Percentiles rank a stretch among this genome's conserved stretches.
These are phyloP conservation scores for Lithocarpus polystachyus DNA, from an alignment of 306 rosid species.

Conservation along the genomic window DNA sequence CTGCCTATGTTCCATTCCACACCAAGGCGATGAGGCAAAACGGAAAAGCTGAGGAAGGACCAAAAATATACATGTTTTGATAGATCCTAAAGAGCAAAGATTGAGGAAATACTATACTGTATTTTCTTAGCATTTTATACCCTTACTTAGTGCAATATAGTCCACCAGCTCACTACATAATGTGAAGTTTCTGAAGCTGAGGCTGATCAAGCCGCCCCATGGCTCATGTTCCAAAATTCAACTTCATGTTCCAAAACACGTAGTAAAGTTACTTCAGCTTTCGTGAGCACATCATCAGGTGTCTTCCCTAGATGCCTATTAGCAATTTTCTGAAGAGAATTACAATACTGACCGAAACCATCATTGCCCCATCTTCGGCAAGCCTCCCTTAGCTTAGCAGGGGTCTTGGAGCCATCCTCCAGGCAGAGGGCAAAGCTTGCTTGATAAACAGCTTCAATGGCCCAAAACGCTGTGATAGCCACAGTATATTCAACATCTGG, in stretches of 20 bases:
- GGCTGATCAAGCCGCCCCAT: conserved; percentile 24
- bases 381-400: conserved; percentile 55
- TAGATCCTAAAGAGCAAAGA: neutral
- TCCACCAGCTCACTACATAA: neutral
- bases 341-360: conserved; percentile 65
- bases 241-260: conserved; percentile 65
- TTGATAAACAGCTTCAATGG: conserved; percentile 77
- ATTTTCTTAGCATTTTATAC: neutral
- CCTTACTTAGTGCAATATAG: neutral
- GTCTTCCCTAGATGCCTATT: conserved; percentile 45
- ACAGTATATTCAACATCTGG: conserved; percentile 58
- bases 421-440: conserved; percentile 76
- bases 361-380: conserved; percentile 85
- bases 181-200: neutral
- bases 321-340: conserved; percentile 45
- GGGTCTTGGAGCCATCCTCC: conserved; percentile 60
- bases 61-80: too few species aligned
- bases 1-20: neutral
- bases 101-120: neutral
- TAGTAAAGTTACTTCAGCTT: conserved; percentile 49
- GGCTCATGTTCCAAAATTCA: conserved; percentile 81
- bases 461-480: conserved; percentile 72
- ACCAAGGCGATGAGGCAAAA: too few species aligned
- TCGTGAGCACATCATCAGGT: conserved; percentile 36
- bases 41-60: too few species aligned